Evolutionary conservation across 73 alveolate species (phyloP), one percentile per base, ranked within the genome.

Genomic region (Symbiodinium pilosum): DNA sequence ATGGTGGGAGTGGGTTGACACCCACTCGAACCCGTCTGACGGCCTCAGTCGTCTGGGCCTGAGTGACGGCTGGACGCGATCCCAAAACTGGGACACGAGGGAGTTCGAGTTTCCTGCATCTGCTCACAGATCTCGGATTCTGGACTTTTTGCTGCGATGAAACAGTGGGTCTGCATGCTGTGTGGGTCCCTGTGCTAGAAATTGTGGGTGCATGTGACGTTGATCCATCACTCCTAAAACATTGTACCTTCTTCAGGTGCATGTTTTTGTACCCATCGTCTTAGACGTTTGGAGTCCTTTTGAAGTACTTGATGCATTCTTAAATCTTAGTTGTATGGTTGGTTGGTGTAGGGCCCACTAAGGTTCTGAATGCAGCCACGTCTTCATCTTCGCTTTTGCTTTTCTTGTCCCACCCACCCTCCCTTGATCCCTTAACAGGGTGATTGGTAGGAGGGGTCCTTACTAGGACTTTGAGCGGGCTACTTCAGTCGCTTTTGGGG

Each of bases 1-100:
- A 0, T 54, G 51, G 68, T 36, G 36, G 3, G 94, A 87, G 41
- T 87, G 94, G 94, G 20, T 87, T 16, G 94, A 87, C 30, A 21
- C 84, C 0, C 43, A 28, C 32, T 54, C 85, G 0, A 87, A 87
- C 42, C 84, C 84, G 18, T 18, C 43, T 2, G 94, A 87, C 42
- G 94, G 84, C 1, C 32, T 52, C 16, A 38, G 68, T 9, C 84
- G 94, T 9, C 42, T 32, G 41, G 94, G 94, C 12, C 40, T 87
- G 14, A 4, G 1, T 16, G 51, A 41, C 56, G 38, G 11, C n/a
- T 87, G 94, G 94, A 14, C 84, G 2, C 2, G 36, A 32, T 24
- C 26, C 3, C 94, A 87, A 32, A 24, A 14, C 14, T 87, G 94
- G 94, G n/a, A 34, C 4, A 14, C 56, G 1, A 1, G 16, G 5